Percentiles rank a stretch among this genome's conserved stretches.
Evolutionary conservation across 108 stramenopile species (phyloP).

Genomic region (Conticribra guillardii): DNA sequence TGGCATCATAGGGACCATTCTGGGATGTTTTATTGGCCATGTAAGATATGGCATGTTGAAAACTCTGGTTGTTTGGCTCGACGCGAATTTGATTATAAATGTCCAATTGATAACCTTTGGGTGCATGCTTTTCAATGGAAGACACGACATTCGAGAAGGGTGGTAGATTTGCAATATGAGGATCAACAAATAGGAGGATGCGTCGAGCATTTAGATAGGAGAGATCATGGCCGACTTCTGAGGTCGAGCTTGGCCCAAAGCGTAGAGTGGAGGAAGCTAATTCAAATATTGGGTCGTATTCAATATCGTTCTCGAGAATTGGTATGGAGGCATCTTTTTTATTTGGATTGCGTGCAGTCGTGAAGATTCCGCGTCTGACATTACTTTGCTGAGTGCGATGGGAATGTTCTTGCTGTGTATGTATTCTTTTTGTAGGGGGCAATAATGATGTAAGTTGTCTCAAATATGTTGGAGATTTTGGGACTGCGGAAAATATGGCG

Average conservation of each 20-base stretch:
- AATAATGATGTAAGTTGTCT: no score
- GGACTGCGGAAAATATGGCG: no score
- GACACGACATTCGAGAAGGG: slow-evolving; percentile 40
- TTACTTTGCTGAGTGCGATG: no score
- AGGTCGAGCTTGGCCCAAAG: slow-evolving; percentile 50
- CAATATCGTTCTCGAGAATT: background rate
- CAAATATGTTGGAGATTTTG: no score
- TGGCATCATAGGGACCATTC: slow-evolving; percentile 45
- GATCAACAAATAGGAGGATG: slow-evolving; percentile 52
- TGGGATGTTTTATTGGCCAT: slow-evolving; percentile 19
- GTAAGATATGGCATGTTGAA: slow-evolving; percentile 53
- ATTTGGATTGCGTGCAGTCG: background rate
- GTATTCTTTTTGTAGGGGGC: no score
- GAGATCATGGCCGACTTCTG: slow-evolving; percentile 57
- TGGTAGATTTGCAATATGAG: slow-evolving; percentile 33
- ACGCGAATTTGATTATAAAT: slow-evolving; percentile 54
- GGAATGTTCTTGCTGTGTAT: no score
- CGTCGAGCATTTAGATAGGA: slow-evolving; percentile 34
- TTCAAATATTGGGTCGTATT: slow-evolving; percentile 54
- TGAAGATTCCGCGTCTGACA: no score
- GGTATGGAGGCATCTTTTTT: background rate
- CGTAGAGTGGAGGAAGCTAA: slow-evolving; percentile 55
- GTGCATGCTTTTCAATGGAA: slow-evolving; percentile 40
- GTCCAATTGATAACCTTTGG: slow-evolving; percentile 13
- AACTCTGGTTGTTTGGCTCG: slow-evolving; percentile 55